Base-by-base conservation (phyloP, 2,329 filamentous ascomycete species). In the Hypomyces perniciosus region DNA sequence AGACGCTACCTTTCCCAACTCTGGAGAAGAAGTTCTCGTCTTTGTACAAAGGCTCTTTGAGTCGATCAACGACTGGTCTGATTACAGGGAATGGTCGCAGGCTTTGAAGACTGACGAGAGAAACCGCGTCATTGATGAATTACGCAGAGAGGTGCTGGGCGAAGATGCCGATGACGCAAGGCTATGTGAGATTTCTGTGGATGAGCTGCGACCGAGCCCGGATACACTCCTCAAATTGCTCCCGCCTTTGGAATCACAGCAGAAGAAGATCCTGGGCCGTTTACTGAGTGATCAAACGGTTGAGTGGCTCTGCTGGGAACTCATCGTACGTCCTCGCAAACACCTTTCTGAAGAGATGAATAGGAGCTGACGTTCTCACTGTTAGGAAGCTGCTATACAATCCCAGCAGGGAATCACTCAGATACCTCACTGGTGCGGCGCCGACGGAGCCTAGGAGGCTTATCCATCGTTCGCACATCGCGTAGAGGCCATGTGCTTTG, bases 361-460 rank as follows among this genome's bases (percentile, higher is more conserved):
- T 5, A 6, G 31, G n/a, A 13, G 20, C 47, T 51, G 20, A 53
- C 29, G 5, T 33, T 30, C 8, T 31, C 33, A 27, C 2, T 13
- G 12, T 7, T 27, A 60, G 55, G 42, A 56, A 43, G 47, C 56
- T 34, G 60, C 62, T 8, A 46, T 62, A 5, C n/a, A 52, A 9
- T 59, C 62, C 5, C 62, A 65, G 49, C 58, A 61, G 39, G 63
- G 62, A n/a, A 44, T 51, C 13, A 56, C 59, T 4, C 57, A 56
- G 34, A 50, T 61, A 47, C 53, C 58, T 42, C 50, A 48, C 45
- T 64, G 61, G 61, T 63, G 59, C 50, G 57, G 53, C 50, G 56
- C 59, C 44, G 61, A 64, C 40, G 61, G 62, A 44, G 56, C 56
- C 27, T 65, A 61, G 63, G 63, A 65, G 56, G 57, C 60, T 50